phyloP scores from a whole-genome alignment of 1,284 basidiomycete species.

The Rhodotorula sp. region DNA sequence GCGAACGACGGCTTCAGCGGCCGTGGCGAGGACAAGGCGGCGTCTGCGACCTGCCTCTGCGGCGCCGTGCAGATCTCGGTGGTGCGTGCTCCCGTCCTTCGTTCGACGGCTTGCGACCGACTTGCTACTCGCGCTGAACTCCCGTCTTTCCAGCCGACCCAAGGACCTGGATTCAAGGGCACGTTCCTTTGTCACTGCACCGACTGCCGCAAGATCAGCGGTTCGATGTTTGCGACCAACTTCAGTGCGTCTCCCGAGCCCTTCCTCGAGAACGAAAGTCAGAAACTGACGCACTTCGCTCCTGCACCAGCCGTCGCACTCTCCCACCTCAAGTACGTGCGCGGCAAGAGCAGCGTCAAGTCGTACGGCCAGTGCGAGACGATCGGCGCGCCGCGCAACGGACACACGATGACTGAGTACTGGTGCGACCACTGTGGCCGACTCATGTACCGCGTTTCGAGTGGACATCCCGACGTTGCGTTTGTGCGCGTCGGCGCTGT shows the following conservation, averaged over 20 bases:
- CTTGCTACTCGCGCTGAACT: neutral
- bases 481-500: conserved; percentile 41
- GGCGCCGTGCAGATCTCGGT: conserved; percentile 42
- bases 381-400: conserved; percentile 21
- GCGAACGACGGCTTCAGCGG: conserved; percentile 40
- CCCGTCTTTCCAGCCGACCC: conserved; percentile 30
- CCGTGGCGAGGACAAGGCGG: conserved; percentile 34
- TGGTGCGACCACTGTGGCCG: conserved; percentile 44
- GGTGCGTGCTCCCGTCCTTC: conserved; percentile 21
- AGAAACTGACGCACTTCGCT: neutral
- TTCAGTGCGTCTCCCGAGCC: conserved; percentile 18
- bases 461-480: conserved; percentile 20
- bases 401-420: conserved; percentile 41
- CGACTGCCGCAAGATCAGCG: conserved; percentile 43
- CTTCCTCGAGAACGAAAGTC: neutral
- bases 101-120: no score
- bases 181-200: conserved; percentile 41
- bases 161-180: conserved; percentile 34
- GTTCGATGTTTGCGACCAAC: conserved; percentile 43
- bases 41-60: conserved; percentile 44
- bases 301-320: conserved; percentile 17
- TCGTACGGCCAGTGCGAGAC: conserved; percentile 36
- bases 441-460: conserved; percentile 38
- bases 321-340: conserved; percentile 35
- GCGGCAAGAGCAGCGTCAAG: conserved; percentile 35